These are phyloP conservation scores for Pezicula neosporulosa DNA, from an alignment of 2,329 filamentous ascomycete genomes.

Conservation along the genomic window DNA sequence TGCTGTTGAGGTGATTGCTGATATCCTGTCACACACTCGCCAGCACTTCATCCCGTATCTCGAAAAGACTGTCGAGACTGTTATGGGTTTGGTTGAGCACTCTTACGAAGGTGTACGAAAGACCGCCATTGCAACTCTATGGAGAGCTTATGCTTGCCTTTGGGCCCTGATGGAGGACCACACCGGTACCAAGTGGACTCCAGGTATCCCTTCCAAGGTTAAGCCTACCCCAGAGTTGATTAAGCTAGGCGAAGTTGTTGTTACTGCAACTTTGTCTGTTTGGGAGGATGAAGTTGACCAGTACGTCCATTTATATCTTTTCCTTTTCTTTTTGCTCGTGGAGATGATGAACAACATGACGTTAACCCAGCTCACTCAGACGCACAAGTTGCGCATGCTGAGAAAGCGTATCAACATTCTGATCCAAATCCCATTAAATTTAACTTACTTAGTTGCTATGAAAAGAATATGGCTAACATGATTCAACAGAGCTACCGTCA, in stretches of 20 bases:
- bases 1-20: constrained; percentile 89
- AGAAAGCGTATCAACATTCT: constrained; percentile 68
- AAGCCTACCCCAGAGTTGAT: constrained; percentile 75
- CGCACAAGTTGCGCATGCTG: constrained; percentile 82
- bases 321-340: constrained; percentile 18
- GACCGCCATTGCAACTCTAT: constrained; percentile 85
- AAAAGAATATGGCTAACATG: constrained; percentile 37
- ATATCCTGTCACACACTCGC: constrained; percentile 85
- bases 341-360: constrained; percentile 80
- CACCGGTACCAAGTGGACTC: constrained; percentile 78
- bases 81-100: constrained; percentile 81
- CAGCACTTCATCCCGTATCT: constrained; percentile 79
- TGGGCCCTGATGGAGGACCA: constrained; percentile 84
- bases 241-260: constrained; percentile 82
- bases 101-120: constrained; percentile 91
- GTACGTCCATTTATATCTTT: constrained; percentile 56
- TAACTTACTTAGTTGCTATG: constrained; percentile 8
- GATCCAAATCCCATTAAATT: constrained; percentile 29
- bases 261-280: constrained; percentile 77
- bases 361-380: constrained; percentile 99
- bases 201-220: constrained; percentile 79
- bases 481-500: constrained; percentile 70
- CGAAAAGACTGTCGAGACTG: constrained; percentile 79
- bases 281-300: constrained; percentile 91
- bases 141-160: constrained; percentile 88